Conservation (phyloP, 352 stramenopile genomes). For the Globisporangium perplexum region DNA sequence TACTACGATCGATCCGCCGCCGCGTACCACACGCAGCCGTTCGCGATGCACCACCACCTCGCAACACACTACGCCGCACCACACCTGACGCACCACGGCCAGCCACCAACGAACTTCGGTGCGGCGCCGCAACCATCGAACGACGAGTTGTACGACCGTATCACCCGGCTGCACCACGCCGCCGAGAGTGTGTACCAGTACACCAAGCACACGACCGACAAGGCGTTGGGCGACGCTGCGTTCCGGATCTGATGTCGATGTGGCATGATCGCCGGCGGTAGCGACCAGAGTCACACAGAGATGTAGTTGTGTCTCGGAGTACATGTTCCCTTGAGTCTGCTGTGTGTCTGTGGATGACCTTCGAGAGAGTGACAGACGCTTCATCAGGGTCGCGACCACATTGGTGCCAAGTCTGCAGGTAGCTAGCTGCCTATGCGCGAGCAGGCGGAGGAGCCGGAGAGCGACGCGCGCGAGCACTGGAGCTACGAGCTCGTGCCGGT, state of each 20-base stretch:
- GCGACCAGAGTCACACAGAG: too few relatives aligned
- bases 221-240: neutral
- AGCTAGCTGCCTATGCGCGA: too few relatives aligned
- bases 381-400: too few relatives aligned
- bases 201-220: constrained; percentile 9
- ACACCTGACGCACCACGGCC: neutral
- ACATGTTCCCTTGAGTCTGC: too few relatives aligned
- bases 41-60: neutral
- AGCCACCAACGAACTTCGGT: too few relatives aligned
- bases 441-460: neutral
- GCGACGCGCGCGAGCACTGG: neutral
- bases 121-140: neutral
- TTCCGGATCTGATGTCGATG: too few relatives aligned
- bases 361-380: too few relatives aligned
- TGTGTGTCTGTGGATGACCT: too few relatives aligned
- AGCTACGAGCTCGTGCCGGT: constrained; percentile 22
- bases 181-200: constrained; percentile 14
- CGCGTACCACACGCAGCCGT: neutral
- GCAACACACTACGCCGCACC: neutral
- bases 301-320: too few relatives aligned
- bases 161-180: constrained; percentile 10
- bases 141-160: constrained; percentile 9
- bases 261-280: too few relatives aligned
- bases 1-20: neutral
- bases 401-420: too few relatives aligned